Evolutionary conservation across 169 alveolate species (phyloP), one percentile per base, ranked within the genome.

Genomic region (Cryptosporidium ubiquitum): DNA sequence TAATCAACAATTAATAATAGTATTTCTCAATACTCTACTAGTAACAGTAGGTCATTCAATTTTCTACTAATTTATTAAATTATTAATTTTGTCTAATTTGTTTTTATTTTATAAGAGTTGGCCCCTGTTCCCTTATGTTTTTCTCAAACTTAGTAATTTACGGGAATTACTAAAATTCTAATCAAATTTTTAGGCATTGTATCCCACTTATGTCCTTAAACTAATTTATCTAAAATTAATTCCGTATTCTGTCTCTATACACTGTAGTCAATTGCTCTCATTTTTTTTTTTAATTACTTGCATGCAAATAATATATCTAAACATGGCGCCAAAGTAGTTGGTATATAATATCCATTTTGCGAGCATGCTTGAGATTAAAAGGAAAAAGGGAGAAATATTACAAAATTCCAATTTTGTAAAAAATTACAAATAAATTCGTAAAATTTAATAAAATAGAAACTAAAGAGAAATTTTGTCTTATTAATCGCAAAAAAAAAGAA

Each of bases 221-320:
- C 5, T 14, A 14, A 14, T 2, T 5, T 14, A 14, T 16, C 5
- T 47, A 14, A 14, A 47, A 47, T 14, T 18, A 3, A 3, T 5
- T 47, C 2, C 42, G 5, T 47, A 2, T 47, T 14, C n/a, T 20
- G 23, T 6, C 23, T 14, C 9, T 47, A 47, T 47, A 47, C 20
- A 7, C 16, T 42, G 1, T 9, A 47, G 16, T 47, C n/a, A 14
- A 14, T 47, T 9, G 51, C 16, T 47, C 14, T 14, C 55, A 10
- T 14, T 14, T 14, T 47, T 14, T 14, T 47, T 47, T 47, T 47
- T 40, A 42, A 7, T 10, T 7, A 5, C 9, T 55, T 55, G 18
- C 66, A 55, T 55, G 66, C 66, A 55, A 55, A 55, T 55, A n/a
- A 55, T 26, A 55, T 23, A 55, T 55, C 66, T 23, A 26, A 23